phyloP scores from a whole-genome alignment of 2,329 filamentous ascomycete genomes.

The Cladosporium sphaerospermum region DNA sequence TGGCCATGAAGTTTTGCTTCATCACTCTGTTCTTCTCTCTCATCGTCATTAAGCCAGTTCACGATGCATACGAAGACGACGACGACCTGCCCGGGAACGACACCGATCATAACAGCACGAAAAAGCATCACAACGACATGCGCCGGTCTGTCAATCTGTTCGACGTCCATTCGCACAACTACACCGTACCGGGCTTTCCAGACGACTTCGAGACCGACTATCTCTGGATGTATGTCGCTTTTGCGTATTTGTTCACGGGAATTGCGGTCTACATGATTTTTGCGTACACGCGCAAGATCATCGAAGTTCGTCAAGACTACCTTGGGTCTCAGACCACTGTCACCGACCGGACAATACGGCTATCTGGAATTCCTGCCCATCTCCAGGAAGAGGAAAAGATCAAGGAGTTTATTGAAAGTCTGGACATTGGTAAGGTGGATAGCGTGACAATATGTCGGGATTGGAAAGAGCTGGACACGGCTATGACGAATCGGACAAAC shows the following conservation, averaged over 20 bases:
- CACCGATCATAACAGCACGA: slow-evolving; percentile 18
- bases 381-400: slow-evolving; percentile 77
- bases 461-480: slow-evolving; percentile 73
- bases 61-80: slow-evolving; percentile 56
- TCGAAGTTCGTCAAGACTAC: slow-evolving; percentile 81
- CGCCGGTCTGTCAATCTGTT: slow-evolving; percentile 15
- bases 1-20: slow-evolving; percentile 78
- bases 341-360: slow-evolving; percentile 85
- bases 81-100: slow-evolving; percentile 21
- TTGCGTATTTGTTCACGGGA: slow-evolving; percentile 84
- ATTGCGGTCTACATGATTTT: slow-evolving; percentile 79
- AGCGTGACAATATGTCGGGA: slow-evolving; percentile 79
- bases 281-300: slow-evolving; percentile 75
- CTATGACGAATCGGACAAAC: slow-evolving; percentile 61
- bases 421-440: slow-evolving; percentile 86
- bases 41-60: slow-evolving; percentile 77
- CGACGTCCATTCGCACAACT: slow-evolving; percentile 8
- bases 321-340: slow-evolving; percentile 91
- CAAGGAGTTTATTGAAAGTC: slow-evolving; percentile 76
- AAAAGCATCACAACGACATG: slow-evolving; percentile 19
- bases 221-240: slow-evolving; percentile 89
- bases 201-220: slow-evolving; percentile 48
- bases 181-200: slow-evolving; percentile 12
- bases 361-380: slow-evolving; percentile 79
- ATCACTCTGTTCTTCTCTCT: slow-evolving; percentile 76